phyloP scores from a whole-genome alignment of 257 asterid species.

The Ocimum tenuiflorum region DNA sequence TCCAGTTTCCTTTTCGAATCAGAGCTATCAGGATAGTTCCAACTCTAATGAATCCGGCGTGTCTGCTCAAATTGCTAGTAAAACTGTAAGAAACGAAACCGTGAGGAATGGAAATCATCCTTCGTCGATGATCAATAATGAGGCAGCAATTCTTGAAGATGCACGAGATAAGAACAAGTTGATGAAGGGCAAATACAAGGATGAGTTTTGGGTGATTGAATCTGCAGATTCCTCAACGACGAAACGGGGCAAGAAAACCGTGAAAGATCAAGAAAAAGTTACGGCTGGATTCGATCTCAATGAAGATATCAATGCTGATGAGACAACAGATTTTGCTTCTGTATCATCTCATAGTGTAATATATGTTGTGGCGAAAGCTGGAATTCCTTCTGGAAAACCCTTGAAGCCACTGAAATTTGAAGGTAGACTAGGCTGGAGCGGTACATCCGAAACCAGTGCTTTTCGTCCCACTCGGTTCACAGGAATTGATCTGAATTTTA shows the following conservation, averaged over 20 bases:
- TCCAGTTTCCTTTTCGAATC: slow-evolving; percentile 22
- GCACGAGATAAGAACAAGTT: too few relatives aligned
- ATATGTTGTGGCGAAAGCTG: slow-evolving; percentile 46
- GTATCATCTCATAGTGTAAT: slow-evolving; percentile 30
- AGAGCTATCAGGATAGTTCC: slow-evolving; percentile 26
- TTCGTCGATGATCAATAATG: slow-evolving; percentile 9
- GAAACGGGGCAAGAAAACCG: slow-evolving; percentile 4
- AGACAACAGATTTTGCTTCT: slow-evolving; percentile 14
- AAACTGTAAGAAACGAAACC: slow-evolving; percentile 17
- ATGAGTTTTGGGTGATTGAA: slow-evolving; percentile 1
- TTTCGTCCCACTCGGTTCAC: slow-evolving; percentile 34
- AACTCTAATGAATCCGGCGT: slow-evolving; percentile 25
- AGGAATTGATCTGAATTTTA: slow-evolving; percentile 55
- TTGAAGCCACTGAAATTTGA: slow-evolving; percentile 34
- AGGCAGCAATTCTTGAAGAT: background rate
- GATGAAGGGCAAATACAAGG: background rate
- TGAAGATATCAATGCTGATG: slow-evolving; percentile 33
- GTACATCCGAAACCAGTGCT: slow-evolving; percentile 49
- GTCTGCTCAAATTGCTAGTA: slow-evolving; percentile 30
- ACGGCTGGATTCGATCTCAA: slow-evolving; percentile 47
- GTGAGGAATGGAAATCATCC: slow-evolving; percentile 9
- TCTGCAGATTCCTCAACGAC: slow-evolving; percentile 14
- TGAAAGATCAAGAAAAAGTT: slow-evolving; percentile 6
- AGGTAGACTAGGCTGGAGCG: slow-evolving; percentile 49
- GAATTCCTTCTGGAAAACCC: slow-evolving; percentile 32